These are phyloP conservation scores for Podaxis sp. DNA, from an alignment of 768 basidiomycete species.

Conservation along the genomic window DNA sequence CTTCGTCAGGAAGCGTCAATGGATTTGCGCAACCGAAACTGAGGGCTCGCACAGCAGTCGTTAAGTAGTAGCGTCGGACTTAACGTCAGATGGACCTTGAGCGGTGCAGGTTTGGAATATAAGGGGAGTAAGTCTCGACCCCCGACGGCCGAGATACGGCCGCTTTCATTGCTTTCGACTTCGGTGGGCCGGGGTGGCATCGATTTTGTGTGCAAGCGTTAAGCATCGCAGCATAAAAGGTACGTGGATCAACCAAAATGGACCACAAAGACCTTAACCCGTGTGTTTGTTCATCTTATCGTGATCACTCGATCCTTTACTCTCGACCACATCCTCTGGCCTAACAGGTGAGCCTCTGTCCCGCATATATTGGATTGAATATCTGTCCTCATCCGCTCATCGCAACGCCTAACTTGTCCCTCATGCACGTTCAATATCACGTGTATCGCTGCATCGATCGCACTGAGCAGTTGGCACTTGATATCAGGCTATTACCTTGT, in stretches of 20 bases:
- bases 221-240: background rate
- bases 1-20: background rate
- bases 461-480: constrained; percentile 15
- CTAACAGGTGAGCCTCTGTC: background rate
- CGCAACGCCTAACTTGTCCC: background rate
- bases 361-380: no score
- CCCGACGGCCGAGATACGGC: background rate
- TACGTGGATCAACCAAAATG: background rate
- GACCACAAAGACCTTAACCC: background rate
- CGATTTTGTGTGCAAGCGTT: background rate
- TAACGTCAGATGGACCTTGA: constrained; percentile 9
- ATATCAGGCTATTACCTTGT: constrained; percentile 16
- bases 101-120: background rate
- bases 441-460: constrained; percentile 13
- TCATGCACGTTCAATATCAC: constrained; percentile 17
- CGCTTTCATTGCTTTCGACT: background rate
- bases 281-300: background rate
- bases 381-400: background rate
- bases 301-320: constrained; percentile 1
- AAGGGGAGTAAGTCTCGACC: background rate
- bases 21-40: background rate
- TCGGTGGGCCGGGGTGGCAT: background rate
- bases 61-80: background rate
- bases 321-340: background rate
- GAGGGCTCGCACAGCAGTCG: background rate